Evolutionary conservation across 2,329 filamentous ascomycete species (phyloP).

Genomic region (Curvularia verruculosa): DNA sequence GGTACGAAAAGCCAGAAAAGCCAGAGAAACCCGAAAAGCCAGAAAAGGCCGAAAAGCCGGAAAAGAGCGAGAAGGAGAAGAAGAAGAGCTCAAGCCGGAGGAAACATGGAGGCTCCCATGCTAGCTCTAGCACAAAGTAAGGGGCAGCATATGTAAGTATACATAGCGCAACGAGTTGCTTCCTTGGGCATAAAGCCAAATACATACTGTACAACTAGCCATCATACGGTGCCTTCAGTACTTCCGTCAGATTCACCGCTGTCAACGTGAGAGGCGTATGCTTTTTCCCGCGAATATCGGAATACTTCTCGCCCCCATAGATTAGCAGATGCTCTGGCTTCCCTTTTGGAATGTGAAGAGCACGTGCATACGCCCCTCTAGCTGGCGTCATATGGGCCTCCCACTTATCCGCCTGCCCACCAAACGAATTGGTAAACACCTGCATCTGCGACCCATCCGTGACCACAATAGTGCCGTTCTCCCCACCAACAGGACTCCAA

Average conservation of each 20-base stretch:
- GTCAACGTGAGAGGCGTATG: conserved; percentile 24
- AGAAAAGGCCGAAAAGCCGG: background rate
- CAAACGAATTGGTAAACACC: conserved; percentile 27
- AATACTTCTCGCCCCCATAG: conserved; percentile 28
- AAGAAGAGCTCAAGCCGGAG: conserved; percentile 17
- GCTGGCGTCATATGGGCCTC: conserved; percentile 28
- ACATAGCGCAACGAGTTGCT: background rate
- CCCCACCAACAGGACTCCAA: conserved; percentile 30
- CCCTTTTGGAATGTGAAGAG: conserved; percentile 26
- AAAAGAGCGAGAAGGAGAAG: conserved; percentile 10
- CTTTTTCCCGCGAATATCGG: conserved; percentile 15
- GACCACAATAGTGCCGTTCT: conserved; percentile 31
- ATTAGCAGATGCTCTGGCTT: conserved; percentile 24
- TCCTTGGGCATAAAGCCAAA: background rate
- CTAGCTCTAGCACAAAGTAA: conserved; percentile 15
- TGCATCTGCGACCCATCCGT: conserved; percentile 22
- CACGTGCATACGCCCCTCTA: conserved; percentile 25
- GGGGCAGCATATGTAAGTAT: background rate
- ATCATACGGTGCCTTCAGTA: background rate
- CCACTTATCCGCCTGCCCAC: conserved; percentile 26
- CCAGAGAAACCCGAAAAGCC: background rate
- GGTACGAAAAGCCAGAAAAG: background rate
- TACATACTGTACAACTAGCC: background rate
- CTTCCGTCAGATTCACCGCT: conserved; percentile 15
- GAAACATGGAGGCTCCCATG: conserved; percentile 16